Evolutionary conservation across 768 basidiomycete species (phyloP).

Genomic region (Hysterangium stoloniferum): DNA sequence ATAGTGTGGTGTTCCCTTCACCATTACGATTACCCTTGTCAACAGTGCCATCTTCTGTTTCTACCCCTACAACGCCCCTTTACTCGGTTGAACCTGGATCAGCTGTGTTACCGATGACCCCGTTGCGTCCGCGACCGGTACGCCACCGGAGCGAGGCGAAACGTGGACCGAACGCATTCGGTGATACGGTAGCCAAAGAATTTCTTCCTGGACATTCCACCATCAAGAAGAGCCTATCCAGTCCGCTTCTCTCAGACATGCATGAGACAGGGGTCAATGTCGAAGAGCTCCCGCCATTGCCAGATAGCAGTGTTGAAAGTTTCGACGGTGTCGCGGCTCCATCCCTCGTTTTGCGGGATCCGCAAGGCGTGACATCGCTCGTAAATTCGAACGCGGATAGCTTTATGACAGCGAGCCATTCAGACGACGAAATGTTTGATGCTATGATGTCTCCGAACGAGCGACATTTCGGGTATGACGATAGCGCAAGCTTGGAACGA

Average conservation of each 20-base stretch:
- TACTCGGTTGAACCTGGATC: not conserved
- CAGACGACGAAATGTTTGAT: slow-evolving; percentile 6
- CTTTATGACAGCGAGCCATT: slow-evolving; percentile 1
- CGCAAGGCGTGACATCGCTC: slow-evolving; percentile 7
- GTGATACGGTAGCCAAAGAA: not conserved
- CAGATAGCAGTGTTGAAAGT: slow-evolving; percentile 1
- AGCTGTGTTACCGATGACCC: not conserved
- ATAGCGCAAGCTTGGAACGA: slow-evolving; percentile 3
- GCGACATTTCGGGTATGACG: not conserved
- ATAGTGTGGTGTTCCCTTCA: not conserved
- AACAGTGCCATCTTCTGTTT: not conserved
- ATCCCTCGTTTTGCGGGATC: slow-evolving; percentile 9
- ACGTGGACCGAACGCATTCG: not conserved
- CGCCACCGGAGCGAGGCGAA: not conserved
- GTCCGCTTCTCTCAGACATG: slow-evolving; percentile 11
- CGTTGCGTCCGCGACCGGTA: not conserved
- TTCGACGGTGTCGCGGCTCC: slow-evolving; percentile 2
- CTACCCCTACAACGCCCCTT: not conserved
- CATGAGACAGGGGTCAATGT: slow-evolving; percentile 11
- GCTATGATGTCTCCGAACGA: not conserved
- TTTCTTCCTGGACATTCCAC: slow-evolving; percentile 9
- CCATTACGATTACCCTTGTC: not conserved
- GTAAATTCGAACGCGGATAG: slow-evolving; percentile 9
- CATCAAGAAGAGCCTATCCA: slow-evolving; percentile 10
- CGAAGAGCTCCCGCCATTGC: not conserved